phyloP scores from a whole-genome alignment of 192 early-diverging fungal genomes.

The Dissophora globulifera region DNA sequence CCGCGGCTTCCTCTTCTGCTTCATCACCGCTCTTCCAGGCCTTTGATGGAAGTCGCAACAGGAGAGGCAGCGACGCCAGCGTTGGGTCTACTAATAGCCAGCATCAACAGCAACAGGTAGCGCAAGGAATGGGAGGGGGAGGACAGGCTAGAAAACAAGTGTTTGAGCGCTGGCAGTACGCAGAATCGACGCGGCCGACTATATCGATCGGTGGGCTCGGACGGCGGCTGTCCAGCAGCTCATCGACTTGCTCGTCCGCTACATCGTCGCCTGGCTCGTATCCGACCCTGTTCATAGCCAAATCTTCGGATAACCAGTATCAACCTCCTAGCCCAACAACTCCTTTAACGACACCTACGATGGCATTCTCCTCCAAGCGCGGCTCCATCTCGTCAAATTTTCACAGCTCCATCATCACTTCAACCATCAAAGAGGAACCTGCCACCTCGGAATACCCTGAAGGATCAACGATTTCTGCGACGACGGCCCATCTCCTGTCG shows the following conservation, averaged over 20 bases:
- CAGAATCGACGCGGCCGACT: slow-evolving; percentile 7
- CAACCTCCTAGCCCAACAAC: background rate
- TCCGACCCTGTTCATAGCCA: slow-evolving; percentile 14
- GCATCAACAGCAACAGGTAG: slow-evolving; percentile 3
- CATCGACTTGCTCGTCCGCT: slow-evolving; percentile 19
- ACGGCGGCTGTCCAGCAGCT: slow-evolving; percentile 17
- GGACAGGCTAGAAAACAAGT: background rate
- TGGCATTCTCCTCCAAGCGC: slow-evolving; percentile 12
- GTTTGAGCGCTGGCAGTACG: slow-evolving; percentile 30
- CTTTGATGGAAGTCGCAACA: background rate
- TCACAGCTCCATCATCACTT: slow-evolving; percentile 8
- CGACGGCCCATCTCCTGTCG: background rate
- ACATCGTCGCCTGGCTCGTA: slow-evolving; percentile 22
- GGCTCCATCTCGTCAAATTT: slow-evolving; percentile 7
- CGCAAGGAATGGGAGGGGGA: too few relatives aligned
- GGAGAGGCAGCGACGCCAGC: too few relatives aligned
- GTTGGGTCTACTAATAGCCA: too few relatives aligned
- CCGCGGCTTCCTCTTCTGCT: background rate
- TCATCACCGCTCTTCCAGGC: slow-evolving; percentile 14
- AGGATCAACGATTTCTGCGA: slow-evolving; percentile 2
- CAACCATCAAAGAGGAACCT: slow-evolving; percentile 21
- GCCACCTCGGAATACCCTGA: too few relatives aligned
- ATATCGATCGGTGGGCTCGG: slow-evolving; percentile 29
- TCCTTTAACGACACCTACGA: background rate
- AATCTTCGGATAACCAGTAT: slow-evolving; percentile 1